Conservation (phyloP, 129 eudicot species). For the Flaveria brownii region DNA sequence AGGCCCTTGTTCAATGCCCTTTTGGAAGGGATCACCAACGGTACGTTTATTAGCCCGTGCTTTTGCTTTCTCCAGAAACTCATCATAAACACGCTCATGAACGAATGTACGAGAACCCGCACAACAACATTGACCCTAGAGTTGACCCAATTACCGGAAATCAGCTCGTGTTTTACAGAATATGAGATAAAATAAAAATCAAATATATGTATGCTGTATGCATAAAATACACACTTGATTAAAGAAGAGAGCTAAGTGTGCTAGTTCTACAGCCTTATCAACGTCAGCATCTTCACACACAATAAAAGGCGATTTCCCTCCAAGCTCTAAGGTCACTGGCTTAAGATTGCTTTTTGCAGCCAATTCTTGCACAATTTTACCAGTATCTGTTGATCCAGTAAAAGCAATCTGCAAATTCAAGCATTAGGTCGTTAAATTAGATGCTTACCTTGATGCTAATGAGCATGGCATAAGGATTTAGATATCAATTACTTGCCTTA, state of each 20-base stretch:
- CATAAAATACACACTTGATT: slow-evolving; percentile 58
- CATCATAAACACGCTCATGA: slow-evolving; percentile 78
- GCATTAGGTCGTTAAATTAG: neutral
- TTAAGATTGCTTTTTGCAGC: slow-evolving; percentile 70
- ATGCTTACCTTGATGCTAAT: neutral
- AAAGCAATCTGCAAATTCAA: slow-evolving; percentile 54
- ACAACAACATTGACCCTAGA: slow-evolving; percentile 87
- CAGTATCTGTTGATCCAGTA: slow-evolving; percentile 63
- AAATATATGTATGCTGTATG: neutral
- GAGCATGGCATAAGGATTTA: neutral
- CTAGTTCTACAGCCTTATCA: slow-evolving; percentile 70
- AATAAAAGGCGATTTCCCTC: slow-evolving; percentile 92
- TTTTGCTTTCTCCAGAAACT: slow-evolving; percentile 76
- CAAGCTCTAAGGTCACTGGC: slow-evolving; percentile 64
- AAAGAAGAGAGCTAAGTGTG: slow-evolving; percentile 83
- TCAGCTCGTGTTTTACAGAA: neutral
- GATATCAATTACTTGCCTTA: slow-evolving; percentile 39
- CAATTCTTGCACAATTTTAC: slow-evolving; percentile 52
- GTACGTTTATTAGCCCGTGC: slow-evolving; percentile 73
- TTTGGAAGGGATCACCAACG: slow-evolving; percentile 89
- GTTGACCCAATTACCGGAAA: neutral
- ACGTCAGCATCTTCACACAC: slow-evolving; percentile 81
- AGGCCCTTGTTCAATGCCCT: slow-evolving; percentile 87
- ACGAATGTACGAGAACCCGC: slow-evolving; percentile 91
- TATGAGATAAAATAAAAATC: neutral